A percentile compares a stretch with the other conserved stretches of the same genome.
Evolutionary conservation across 176 grass and related monocot species (phyloP).

Genomic region (Oryza brachyantha): DNA sequence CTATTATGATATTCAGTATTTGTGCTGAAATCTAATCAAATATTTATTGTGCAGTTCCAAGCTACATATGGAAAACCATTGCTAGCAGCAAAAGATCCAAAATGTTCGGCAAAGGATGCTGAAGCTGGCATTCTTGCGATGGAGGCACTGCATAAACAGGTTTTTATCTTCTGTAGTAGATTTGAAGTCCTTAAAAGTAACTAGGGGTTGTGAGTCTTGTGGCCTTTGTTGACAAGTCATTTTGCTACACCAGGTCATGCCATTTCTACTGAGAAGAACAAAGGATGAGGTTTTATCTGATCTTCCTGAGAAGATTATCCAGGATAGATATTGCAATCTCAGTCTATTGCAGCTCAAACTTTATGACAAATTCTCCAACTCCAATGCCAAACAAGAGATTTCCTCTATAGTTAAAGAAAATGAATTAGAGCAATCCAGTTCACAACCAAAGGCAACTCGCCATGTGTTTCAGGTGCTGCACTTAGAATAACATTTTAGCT

Average conservation of each 20-base stretch:
- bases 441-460: constrained; percentile 75
- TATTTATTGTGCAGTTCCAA: constrained; percentile 67
- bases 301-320: constrained; percentile 99
- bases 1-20: constrained; percentile 19
- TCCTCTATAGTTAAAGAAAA: constrained; percentile 76
- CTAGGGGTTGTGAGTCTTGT: neutral
- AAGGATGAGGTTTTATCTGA: constrained; percentile 98
- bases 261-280: constrained; percentile 96
- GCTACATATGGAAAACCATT: constrained; percentile 95
- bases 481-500: neutral
- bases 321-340: constrained; percentile 91
- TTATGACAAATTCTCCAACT: constrained; percentile 92
- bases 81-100: constrained; percentile 88
- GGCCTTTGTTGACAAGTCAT: neutral
- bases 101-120: constrained; percentile 98
- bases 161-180: constrained; percentile 27
- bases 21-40: constrained; percentile 15
- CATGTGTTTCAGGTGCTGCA: constrained; percentile 91
- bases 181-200: constrained; percentile 1
- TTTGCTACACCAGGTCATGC: constrained; percentile 75
- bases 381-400: constrained; percentile 81
- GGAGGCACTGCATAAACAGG: constrained; percentile 99
- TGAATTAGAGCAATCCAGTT: constrained; percentile 48
- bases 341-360: constrained; percentile 88
- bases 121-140: constrained; percentile 99